Conservation (phyloP, 495 filamentous ascomycete species). For the Penicillium pancosmium region DNA sequence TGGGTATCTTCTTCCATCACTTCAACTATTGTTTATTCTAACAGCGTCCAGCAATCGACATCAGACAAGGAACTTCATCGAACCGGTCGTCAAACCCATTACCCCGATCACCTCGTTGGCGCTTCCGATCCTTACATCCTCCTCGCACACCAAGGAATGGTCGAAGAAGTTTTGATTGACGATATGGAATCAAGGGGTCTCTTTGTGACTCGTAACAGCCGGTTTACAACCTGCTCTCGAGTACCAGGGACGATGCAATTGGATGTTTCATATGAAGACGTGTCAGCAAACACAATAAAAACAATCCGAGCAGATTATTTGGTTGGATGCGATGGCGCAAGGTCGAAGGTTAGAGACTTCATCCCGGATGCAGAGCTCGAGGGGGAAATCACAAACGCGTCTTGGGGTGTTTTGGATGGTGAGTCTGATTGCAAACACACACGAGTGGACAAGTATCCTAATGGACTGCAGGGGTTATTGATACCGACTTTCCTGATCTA, state of each 20-base stretch:
- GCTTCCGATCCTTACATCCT: slow-evolving; percentile 72
- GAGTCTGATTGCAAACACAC: background rate
- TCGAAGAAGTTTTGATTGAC: slow-evolving; percentile 67
- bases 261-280: slow-evolving; percentile 30
- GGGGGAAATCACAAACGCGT: slow-evolving; percentile 61
- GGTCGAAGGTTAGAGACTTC: slow-evolving; percentile 32
- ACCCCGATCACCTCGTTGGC: slow-evolving; percentile 69
- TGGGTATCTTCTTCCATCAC: slow-evolving; percentile 47
- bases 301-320: slow-evolving; percentile 30
- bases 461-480: slow-evolving; percentile 53
- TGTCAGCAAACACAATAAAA: slow-evolving; percentile 12
- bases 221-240: slow-evolving; percentile 55
- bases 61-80: slow-evolving; percentile 54
- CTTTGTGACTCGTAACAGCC: slow-evolving; percentile 56
- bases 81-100: slow-evolving; percentile 70
- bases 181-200: slow-evolving; percentile 63
- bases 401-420: slow-evolving; percentile 82
- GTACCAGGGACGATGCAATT: slow-evolving; percentile 27
- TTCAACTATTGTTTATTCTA: background rate
- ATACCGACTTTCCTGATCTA: slow-evolving; percentile 77
- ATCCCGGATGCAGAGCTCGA: slow-evolving; percentile 61
- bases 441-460: background rate
- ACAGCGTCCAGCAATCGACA: slow-evolving; percentile 54
- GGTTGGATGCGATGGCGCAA: slow-evolving; percentile 38
- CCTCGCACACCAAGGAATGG: slow-evolving; percentile 74